phyloP scores from a whole-genome alignment of 345 rosid species.

The Salix exigua region DNA sequence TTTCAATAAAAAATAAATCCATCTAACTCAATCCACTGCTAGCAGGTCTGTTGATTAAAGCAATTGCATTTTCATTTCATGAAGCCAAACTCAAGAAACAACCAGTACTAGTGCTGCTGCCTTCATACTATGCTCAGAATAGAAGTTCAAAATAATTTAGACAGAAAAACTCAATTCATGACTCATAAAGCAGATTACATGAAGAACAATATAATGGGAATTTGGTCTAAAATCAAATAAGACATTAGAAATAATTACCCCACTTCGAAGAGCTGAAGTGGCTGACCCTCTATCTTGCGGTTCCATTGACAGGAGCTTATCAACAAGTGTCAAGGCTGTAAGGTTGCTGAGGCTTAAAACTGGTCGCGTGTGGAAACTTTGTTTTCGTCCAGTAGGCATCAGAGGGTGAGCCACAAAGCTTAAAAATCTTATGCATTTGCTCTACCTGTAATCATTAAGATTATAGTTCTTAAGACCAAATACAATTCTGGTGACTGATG shows the following conservation, averaged over 20 bases:
- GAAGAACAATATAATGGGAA: neutral
- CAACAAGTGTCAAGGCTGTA: conserved; percentile 22
- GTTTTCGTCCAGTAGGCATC: conserved; percentile 76
- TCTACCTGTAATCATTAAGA: conserved; percentile 55
- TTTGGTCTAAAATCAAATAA: neutral
- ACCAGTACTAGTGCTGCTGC: neutral
- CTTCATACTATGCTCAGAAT: no score
- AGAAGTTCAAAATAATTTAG: neutral
- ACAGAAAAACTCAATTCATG: neutral
- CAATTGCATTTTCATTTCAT: neutral
- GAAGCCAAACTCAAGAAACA: neutral
- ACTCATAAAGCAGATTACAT: neutral
- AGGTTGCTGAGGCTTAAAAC: conserved; percentile 23
- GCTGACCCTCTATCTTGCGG: conserved; percentile 24
- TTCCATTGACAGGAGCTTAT: conserved; percentile 19
- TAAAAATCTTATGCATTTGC: conserved; percentile 92
- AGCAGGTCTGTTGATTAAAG: neutral
- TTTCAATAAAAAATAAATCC: neutral
- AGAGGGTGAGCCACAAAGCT: conserved; percentile 87
- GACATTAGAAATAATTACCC: conserved; percentile 6
- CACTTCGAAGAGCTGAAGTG: conserved; percentile 15
- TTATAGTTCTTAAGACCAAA: neutral
- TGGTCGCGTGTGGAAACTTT: conserved; percentile 46
- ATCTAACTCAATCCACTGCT: neutral
- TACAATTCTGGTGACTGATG: neutral